Conservation (phyloP, 352 stramenopile species). For the Phytopythium vexans region DNA sequence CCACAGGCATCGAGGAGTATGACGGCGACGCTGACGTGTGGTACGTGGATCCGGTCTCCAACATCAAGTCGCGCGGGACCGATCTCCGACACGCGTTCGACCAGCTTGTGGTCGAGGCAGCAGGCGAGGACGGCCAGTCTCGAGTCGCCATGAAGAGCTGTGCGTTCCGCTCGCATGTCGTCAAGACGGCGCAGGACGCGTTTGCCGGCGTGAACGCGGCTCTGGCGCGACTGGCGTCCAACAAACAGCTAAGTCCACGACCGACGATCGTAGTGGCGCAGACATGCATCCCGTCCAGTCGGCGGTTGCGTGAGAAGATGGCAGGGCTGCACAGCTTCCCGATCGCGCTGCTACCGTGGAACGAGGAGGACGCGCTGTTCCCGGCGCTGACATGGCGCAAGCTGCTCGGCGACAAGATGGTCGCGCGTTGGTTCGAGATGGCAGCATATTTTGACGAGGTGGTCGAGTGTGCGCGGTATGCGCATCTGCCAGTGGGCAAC, state of each 20-base stretch:
- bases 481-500: conserved; percentile 95
- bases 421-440: conserved; percentile 79
- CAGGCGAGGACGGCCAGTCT: conserved; percentile 18
- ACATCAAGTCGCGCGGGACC: conserved; percentile 37
- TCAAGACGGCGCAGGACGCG: conserved; percentile 73
- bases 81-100: conserved; percentile 58
- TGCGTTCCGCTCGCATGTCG: conserved; percentile 64
- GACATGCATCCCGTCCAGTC: conserved; percentile 54
- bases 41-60: conserved; percentile 70
- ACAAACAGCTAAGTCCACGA: conserved; percentile 64
- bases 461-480: conserved; percentile 81
- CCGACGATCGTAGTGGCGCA: conserved; percentile 90
- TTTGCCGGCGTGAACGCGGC: conserved; percentile 86
- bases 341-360: conserved; percentile 85
- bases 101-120: conserved; percentile 38
- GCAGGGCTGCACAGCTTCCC: conserved; percentile 92
- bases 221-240: conserved; percentile 79
- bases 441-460: conserved; percentile 89
- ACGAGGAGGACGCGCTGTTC: conserved; percentile 75
- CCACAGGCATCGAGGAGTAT: conserved; percentile 8
- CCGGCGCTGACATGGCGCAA: conserved; percentile 95
- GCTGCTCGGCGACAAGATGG: conserved; percentile 69
- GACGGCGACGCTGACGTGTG: conserved; percentile 55
- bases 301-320: conserved; percentile 75
- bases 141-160: conserved; percentile 39